Base-by-base conservation (phyloP, 2,329 filamentous ascomycete species). In the Fusarium longipes region DNA sequence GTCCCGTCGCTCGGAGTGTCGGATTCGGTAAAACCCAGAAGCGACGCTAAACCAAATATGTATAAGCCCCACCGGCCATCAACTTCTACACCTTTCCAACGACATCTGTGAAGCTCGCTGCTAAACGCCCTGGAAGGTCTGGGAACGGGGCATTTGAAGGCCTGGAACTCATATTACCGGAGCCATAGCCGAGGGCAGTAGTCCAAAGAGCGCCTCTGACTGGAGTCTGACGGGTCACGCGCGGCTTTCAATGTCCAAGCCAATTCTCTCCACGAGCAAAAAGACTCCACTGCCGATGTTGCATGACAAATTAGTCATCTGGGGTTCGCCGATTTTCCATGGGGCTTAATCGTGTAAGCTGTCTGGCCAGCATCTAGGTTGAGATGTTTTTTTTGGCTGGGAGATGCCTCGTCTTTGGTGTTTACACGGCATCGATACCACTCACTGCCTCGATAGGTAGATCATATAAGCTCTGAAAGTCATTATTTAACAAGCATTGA, bases 1-100 rank as follows among this genome's bases (percentile, higher is more conserved):
- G 58, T 62, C 57, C 58, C 77, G 78, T 77, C 72, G 74, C 45
- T 70, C 76, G 74, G 77, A 75, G 72, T 25, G 60, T 62, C 58
- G 60, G 58, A 57, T 78, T 79, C 79, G 79, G 78, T 72, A 78
- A 81, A 80, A 80, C 72, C 70, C 72, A 75, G 71, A 45, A 63
- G 32, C 17, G 55, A 66, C 64, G 71, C 77, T 79, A 80, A 67
- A 5, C 77, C 70, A 0, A 48, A 73, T 68, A 2, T 1, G 71
- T 71, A 12, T 53, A 81, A 76, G 80, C 65, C 71, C 47, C 32
- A 20, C 49, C 32, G 38, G 63, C 57, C 67, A 53, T 60, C 57
- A 55, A 65, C 69, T 79, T 80, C 78, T 71, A 80, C 73, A 64
- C 66, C 74, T 72, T 80, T 80, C 78, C 74, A 79, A 73, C 76